Percentiles rank a stretch among this genome's conserved stretches.
Evolutionary conservation across 1,284 basidiomycete genomes (phyloP).

Genomic region (Heterobasidion annosum): DNA sequence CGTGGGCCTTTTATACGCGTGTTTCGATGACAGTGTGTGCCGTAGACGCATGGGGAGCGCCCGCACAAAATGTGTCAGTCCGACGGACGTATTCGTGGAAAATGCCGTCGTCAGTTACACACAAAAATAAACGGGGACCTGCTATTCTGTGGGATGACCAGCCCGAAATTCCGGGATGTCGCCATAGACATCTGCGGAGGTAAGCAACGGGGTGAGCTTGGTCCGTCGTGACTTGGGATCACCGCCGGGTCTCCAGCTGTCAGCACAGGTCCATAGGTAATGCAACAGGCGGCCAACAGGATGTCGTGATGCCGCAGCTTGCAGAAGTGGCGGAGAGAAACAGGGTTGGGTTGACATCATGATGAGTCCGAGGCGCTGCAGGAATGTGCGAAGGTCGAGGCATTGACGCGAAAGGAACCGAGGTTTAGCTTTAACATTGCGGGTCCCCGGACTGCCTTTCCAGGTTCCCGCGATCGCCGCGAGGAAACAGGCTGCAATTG

Average conservation of each 20-base stretch:
- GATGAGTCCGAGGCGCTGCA: neutral
- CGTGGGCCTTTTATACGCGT: neutral
- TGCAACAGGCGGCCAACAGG: neutral
- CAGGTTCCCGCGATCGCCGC: neutral
- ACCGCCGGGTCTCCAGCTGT: neutral
- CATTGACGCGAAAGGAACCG: neutral
- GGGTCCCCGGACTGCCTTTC: neutral
- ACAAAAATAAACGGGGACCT: neutral
- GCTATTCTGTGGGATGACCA: neutral
- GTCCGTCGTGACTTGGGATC: neutral
- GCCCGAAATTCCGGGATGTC: neutral
- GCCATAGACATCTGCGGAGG: neutral
- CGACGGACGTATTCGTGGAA: neutral
- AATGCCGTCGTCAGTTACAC: neutral
- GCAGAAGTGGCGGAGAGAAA: neutral
- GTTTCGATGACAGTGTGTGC: neutral
- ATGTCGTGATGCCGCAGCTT: slow-evolving; percentile 1
- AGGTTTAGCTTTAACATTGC: neutral
- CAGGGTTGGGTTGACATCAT: slow-evolving; percentile 5
- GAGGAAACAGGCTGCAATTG: neutral
- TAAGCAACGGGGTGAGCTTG: neutral
- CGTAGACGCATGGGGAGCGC: neutral
- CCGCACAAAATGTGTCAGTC: neutral
- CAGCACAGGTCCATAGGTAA: slow-evolving; percentile 1
- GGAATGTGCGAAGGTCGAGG: neutral